These are phyloP conservation scores for Neurospora tetraspora DNA, from an alignment of 495 filamentous ascomycete species.

Conservation along the genomic window DNA sequence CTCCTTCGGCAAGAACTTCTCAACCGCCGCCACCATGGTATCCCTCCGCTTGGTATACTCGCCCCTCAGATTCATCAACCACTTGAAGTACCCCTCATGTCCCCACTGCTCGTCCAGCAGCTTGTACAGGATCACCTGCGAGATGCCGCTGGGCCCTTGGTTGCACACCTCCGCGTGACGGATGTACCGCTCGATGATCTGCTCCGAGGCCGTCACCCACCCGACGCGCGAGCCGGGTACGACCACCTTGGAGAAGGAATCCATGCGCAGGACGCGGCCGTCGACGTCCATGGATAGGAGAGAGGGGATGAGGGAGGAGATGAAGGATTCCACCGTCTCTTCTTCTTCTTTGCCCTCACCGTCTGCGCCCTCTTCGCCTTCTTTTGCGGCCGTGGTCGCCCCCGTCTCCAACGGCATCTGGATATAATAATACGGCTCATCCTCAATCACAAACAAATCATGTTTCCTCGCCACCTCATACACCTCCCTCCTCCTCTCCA, in stretches of 20 bases:
- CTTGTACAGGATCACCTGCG: slow-evolving; percentile 77
- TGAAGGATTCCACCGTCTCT: slow-evolving; percentile 33
- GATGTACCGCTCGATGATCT: slow-evolving; percentile 70
- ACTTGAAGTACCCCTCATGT: slow-evolving; percentile 80
- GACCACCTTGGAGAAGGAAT: slow-evolving; percentile 76
- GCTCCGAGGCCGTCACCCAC: slow-evolving; percentile 73
- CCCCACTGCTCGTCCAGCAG: slow-evolving; percentile 92
- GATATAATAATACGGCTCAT: slow-evolving; percentile 95
- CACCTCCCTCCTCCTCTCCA: slow-evolving; percentile 52
- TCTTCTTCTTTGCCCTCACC: no score
- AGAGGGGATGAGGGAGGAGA: slow-evolving; percentile 43
- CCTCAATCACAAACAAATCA: slow-evolving; percentile 81
- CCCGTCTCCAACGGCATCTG: slow-evolving; percentile 87
- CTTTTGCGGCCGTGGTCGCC: no score
- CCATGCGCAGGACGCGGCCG: slow-evolving; percentile 60
- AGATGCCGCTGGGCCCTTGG: slow-evolving; percentile 75
- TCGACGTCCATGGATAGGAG: slow-evolving; percentile 58
- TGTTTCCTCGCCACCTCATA: slow-evolving; percentile 73
- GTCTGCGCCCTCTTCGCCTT: no score
- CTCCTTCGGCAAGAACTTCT: slow-evolving; percentile 63
- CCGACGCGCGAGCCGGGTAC: slow-evolving; percentile 67
- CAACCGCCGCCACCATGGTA: slow-evolving; percentile 70
- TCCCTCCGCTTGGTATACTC: slow-evolving; percentile 75
- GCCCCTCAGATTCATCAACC: slow-evolving; percentile 76
- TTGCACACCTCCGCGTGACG: slow-evolving; percentile 68